Percentiles rank a stretch among this genome's conserved stretches.
These are phyloP conservation scores for Cenchrus purpureus DNA, from an alignment of 176 grass and related monocot species.

Conservation along the genomic window DNA sequence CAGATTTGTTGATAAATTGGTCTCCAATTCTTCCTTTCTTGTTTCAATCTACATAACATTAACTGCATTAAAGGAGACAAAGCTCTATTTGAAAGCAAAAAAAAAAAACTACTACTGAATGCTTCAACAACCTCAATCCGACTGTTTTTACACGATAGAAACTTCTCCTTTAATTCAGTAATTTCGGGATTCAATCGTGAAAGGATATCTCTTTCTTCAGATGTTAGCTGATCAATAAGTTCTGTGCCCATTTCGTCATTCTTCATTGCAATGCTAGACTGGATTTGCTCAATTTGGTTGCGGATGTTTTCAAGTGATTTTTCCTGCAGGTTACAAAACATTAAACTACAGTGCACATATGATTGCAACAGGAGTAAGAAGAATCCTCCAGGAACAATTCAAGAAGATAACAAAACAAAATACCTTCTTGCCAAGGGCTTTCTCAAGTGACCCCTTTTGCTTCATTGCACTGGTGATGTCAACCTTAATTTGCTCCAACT, in stretches of 20 bases:
- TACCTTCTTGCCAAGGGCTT: conserved; percentile 95
- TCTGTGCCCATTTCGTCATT: conserved; percentile 99
- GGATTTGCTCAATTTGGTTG: conserved; percentile 97
- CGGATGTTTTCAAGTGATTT: conserved; percentile 87
- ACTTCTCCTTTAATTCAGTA: conserved; percentile 79
- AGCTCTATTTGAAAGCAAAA: neutral
- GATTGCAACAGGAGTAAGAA: conserved; percentile 19
- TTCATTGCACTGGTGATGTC: conserved; percentile 72
- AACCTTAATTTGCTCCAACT: conserved; percentile 75
- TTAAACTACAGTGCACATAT: conserved; percentile 19
- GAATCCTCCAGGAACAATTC: conserved; percentile 24
- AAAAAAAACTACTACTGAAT: conserved; percentile 24
- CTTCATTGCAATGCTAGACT: conserved; percentile 91
- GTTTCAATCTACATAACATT: conserved; percentile 75
- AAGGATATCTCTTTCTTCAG: conserved; percentile 83
- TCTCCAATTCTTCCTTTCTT: conserved; percentile 95
- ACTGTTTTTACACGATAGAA: conserved; percentile 86
- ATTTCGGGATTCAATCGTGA: conserved; percentile 98
- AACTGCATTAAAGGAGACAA: conserved; percentile 18
- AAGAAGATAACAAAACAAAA: conserved; percentile 25
- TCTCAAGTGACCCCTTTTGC: conserved; percentile 71
- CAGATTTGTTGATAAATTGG: conserved; percentile 96
- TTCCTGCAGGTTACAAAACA: conserved; percentile 63
- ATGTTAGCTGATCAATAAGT: conserved; percentile 94
- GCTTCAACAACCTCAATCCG: conserved; percentile 76